Evolutionary conservation across 2,329 filamentous ascomycete genomes (phyloP).

Genomic region (Ambrosiella beaveri): DNA sequence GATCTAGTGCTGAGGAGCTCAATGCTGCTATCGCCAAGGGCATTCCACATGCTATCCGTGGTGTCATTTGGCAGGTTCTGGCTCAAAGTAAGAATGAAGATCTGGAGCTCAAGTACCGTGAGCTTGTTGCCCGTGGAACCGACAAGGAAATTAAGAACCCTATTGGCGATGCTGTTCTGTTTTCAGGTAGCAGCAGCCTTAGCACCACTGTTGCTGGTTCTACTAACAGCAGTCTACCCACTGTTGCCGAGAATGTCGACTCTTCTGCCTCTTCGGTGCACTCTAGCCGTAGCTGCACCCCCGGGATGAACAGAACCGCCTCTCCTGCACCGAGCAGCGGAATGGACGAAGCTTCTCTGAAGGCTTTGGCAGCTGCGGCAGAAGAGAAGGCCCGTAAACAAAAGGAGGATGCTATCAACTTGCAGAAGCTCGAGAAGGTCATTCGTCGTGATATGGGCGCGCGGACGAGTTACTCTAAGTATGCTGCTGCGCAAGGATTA

Average conservation of each 20-base stretch:
- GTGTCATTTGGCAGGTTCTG: slow-evolving; percentile 97
- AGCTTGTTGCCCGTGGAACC: slow-evolving; percentile 62
- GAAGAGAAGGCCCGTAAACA: slow-evolving; percentile 60
- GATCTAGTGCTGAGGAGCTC: slow-evolving; percentile 75
- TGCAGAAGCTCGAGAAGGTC: slow-evolving; percentile 75
- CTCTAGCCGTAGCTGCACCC: slow-evolving; percentile 58
- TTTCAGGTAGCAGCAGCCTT: slow-evolving; percentile 26
- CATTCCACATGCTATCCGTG: slow-evolving; percentile 85
- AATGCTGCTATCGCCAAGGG: slow-evolving; percentile 82
- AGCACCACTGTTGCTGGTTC: slow-evolving; percentile 33
- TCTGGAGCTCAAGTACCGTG: slow-evolving; percentile 70
- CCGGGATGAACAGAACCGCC: slow-evolving; percentile 40
- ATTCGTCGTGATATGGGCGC: slow-evolving; percentile 85
- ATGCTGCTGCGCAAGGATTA: slow-evolving; percentile 73
- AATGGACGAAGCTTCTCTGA: slow-evolving; percentile 44
- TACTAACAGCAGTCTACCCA: slow-evolving; percentile 34
- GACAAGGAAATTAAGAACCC: slow-evolving; percentile 53
- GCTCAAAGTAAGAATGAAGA: slow-evolving; percentile 90
- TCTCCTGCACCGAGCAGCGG: slow-evolving; percentile 31
- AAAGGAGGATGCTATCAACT: slow-evolving; percentile 55
- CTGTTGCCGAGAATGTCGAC: slow-evolving; percentile 46
- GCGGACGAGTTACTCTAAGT: slow-evolving; percentile 91
- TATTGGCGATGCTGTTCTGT: slow-evolving; percentile 17
- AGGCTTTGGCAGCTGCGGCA: slow-evolving; percentile 44
- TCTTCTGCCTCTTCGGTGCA: slow-evolving; percentile 77